These are phyloP conservation scores for Solanum dulcamara DNA, from an alignment of 257 asterid species.

Conservation along the genomic window DNA sequence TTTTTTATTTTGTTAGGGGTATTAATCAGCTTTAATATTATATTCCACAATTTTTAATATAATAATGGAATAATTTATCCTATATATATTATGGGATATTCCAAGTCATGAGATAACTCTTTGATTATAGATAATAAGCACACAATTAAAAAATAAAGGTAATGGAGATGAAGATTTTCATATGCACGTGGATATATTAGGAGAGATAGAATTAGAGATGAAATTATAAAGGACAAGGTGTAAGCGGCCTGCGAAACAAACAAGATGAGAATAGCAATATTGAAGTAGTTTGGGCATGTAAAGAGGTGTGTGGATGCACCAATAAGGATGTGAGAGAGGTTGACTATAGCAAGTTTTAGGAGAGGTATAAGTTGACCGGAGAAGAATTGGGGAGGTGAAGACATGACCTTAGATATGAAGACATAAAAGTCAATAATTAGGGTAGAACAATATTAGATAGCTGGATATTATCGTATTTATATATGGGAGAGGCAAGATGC, in stretches of 20 bases:
- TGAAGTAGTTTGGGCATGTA: neutral
- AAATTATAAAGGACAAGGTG: neutral
- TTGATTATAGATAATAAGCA: neutral
- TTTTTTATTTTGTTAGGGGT: too few species aligned
- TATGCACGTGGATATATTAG: neutral
- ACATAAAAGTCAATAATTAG: too few species aligned
- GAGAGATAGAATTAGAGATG: too few species aligned
- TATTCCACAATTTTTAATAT: too few species aligned
- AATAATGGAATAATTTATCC: too few species aligned
- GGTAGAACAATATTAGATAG: rapidly evolving
- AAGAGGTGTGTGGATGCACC: neutral
- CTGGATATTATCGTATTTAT: neutral
- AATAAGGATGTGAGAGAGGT: neutral
- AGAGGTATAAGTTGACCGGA: neutral
- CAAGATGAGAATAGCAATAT: neutral
- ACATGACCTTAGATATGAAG: too few species aligned
- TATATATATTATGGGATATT: too few species aligned
- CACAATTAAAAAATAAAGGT: too few species aligned
- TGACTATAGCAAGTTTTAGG: neutral
- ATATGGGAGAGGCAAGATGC: neutral
- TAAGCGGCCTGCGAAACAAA: too few species aligned
- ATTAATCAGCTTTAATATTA: too few species aligned
- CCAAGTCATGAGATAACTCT: too few species aligned
- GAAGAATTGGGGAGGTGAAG: neutral
- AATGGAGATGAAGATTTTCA: rapidly evolving